Evolutionary conservation across 768 basidiomycete species (phyloP), one percentile per base, ranked within the genome.

Genomic region (Galerina sulciceps): DNA sequence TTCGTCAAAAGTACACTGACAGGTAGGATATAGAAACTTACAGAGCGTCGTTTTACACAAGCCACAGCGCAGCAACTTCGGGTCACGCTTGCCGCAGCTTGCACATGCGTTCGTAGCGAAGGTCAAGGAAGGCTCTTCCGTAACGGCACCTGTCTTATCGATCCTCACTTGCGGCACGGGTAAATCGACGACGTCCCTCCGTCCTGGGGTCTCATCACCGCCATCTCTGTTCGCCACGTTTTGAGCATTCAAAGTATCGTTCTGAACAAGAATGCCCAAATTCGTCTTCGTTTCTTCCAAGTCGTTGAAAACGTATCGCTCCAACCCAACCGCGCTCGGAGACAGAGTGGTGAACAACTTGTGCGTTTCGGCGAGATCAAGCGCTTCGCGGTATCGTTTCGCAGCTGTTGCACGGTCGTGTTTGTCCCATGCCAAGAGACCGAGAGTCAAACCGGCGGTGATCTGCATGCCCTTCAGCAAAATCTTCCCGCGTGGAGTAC

Each of bases 341-440:
- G 52, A 41, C 31, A 53, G 52, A 17, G 22, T 26, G 0, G 34
- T 53, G 20, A 53, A 53, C 18, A 14, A 40, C 17, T 23, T 1
- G 18, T 53, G 31, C 15, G 52, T 53, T 26, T 53, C 9, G 6
- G 52, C 52, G 11, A 53, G 22, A 17, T 53, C 52, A 14, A 53
- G 41, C 38, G 52, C 52, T 44, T 53, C 52, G n/a, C 52, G 52
- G 18, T 53, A 53, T 10, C 52, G 52, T 44, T 53, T 53, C 5
- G 52, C 52, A 34, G 52, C 52, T 31, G 52, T 53, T 14, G 52
- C 52, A 53, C 52, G 52, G 23, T 53, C 52, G 23, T 18, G 52
- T 13, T 44, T 53, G 31, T 53, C 52, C 52, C 52, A 53, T 53
- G 52, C 52, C 15, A 53, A 26, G 40, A 53, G 13, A n/a, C 52